phyloP scores from a whole-genome alignment of 1,139 yeast genomes.

The Kazachstania sp. region DNA sequence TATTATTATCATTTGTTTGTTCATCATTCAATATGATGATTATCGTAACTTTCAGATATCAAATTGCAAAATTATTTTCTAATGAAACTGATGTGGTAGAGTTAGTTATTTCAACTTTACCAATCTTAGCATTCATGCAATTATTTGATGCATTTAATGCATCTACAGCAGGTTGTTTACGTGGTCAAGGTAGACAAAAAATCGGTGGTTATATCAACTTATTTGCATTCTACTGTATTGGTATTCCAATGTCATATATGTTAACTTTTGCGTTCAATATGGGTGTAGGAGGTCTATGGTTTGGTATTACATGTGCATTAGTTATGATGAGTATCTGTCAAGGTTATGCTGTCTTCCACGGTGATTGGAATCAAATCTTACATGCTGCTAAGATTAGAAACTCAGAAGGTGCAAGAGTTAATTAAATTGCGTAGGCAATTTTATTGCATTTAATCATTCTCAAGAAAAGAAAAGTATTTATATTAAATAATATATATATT shows the following conservation, averaged over 20 bases:
- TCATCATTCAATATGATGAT: slow-evolving; percentile 50
- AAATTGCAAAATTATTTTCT: slow-evolving; percentile 62
- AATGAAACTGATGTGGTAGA: slow-evolving; percentile 56
- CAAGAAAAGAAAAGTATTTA: not conserved
- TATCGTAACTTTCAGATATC: slow-evolving; percentile 44
- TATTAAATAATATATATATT: not conserved
- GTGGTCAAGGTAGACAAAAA: slow-evolving; percentile 83
- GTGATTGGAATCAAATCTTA: slow-evolving; percentile 33
- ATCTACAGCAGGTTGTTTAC: slow-evolving; percentile 68
- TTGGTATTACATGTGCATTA: slow-evolving; percentile 73
- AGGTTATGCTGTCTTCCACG: slow-evolving; percentile 34
- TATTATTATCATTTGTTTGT: slow-evolving; percentile 35
- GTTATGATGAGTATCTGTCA: slow-evolving; percentile 58
- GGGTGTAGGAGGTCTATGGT: slow-evolving; percentile 72
- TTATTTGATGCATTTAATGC: slow-evolving; percentile 77
- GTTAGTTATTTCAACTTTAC: slow-evolving; percentile 44
- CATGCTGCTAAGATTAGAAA: slow-evolving; percentile 35
- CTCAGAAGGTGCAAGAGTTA: slow-evolving; percentile 39
- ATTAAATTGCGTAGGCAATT: not conserved
- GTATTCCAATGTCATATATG: slow-evolving; percentile 63
- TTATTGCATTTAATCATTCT: not conserved
- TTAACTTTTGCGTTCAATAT: slow-evolving; percentile 51
- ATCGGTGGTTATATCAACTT: slow-evolving; percentile 77
- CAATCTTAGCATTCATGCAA: slow-evolving; percentile 65
- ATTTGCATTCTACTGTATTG: slow-evolving; percentile 62